A percentile compares a stretch with the other conserved stretches of the same genome.
phyloP scores from a whole-genome alignment of 2,329 filamentous ascomycete genomes.

The Talaromyces verruculosus region DNA sequence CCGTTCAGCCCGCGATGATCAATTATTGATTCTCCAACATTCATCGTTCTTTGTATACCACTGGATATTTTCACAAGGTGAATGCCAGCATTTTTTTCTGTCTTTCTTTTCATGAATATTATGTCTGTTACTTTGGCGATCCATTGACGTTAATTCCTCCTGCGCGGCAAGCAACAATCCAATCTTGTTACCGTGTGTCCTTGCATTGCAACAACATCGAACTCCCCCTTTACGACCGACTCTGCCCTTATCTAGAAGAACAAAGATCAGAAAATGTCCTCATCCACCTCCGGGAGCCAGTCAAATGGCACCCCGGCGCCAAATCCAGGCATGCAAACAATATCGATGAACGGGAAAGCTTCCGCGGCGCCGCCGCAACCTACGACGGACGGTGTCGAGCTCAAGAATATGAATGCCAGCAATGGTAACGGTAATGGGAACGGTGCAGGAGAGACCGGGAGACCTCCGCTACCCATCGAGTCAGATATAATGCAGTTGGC shows the following conservation, averaged over 20 bases:
- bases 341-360: constrained; percentile 30
- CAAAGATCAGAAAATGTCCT: neutral
- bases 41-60: neutral
- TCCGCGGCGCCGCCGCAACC: constrained; percentile 35
- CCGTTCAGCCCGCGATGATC: neutral
- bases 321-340: constrained; percentile 21
- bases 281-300: constrained; percentile 4
- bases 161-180: neutral
- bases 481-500: constrained; percentile 96
- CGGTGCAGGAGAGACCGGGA: constrained; percentile 25
- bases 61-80: neutral
- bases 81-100: neutral
- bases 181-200: neutral
- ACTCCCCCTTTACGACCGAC: neutral
- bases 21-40: neutral
- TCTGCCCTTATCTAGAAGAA: neutral
- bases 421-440: constrained; percentile 21
- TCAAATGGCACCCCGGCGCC: constrained; percentile 24
- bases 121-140: constrained; percentile 3
- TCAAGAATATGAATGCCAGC: constrained; percentile 37
- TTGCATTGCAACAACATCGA: neutral
- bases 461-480: constrained; percentile 48
- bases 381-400: constrained; percentile 38
- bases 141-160: neutral
- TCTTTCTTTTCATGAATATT: neutral